Base-by-base conservation (phyloP, 2,329 filamentous ascomycete genomes). In the Exophiala viscosa region DNA sequence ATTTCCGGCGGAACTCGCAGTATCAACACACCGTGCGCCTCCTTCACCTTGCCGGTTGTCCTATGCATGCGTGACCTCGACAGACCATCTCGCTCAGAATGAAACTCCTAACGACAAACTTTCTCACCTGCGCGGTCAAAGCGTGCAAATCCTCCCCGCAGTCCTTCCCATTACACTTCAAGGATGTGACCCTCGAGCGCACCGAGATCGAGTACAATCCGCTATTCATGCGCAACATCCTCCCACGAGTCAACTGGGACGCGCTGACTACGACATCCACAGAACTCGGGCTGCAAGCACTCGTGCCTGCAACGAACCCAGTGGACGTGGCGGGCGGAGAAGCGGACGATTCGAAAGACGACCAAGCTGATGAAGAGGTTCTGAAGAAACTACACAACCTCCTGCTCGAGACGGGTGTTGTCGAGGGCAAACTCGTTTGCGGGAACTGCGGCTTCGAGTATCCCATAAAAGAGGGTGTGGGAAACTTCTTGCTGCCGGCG, bases 101-200 rank as follows among this genome's bases (percentile, higher is more conserved):
- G 93, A 97, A 97, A 73, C 78, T 97, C 58, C 83, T 97, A 47
- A 96, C 90, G 56, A 85, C 95, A 65, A 97, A 97, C 74, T 99
- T 99, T 73, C 78, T 97, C 60, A 93, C 90, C 65, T 99, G 93
- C 78, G 92, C 93, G 57, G 87, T 95, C 68, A 97, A 96, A 78
- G 79, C 87, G 51, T 99, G 93, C 86, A 96, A 95, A 74, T 81
- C 84, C 52, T 85, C 86, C 31, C 77, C 86, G 5, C 75, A 81
- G 47, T 89, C 90, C 18, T 97, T 95, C 67, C 93, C 93, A 2
- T 80, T 99, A 13, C 93, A 97, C 70, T 92, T 93, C 50, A 86
- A 86, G 65, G 90, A 97, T 65, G 91, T 89, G 47, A 90, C 96
- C 69, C 84, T 99, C 18, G 90, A 91, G 62, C 84, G 90, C 65